Percentiles rank a stretch among this genome's conserved stretches.
These are phyloP conservation scores for Papilionanthe hybrid DNA, from an alignment of 116 monocot species.

Conservation along the genomic window DNA sequence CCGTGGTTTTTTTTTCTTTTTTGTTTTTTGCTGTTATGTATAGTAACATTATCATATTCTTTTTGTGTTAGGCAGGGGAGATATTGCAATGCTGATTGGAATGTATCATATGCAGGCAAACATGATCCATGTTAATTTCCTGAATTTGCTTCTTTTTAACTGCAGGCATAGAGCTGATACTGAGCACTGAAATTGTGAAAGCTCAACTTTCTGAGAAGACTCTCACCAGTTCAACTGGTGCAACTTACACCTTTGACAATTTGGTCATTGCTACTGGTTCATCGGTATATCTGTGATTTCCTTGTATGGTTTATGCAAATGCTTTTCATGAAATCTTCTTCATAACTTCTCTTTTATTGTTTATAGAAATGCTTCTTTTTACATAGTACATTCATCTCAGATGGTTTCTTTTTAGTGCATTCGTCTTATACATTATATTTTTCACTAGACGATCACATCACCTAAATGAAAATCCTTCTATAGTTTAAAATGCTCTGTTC, in stretches of 20 bases:
- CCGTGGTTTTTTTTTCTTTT: too few relatives aligned
- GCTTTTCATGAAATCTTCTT: not conserved
- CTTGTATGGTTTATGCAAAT: conserved; percentile 1
- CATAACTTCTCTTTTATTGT: not conserved
- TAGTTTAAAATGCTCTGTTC: not conserved
- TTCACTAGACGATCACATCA: not conserved
- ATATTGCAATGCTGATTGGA: not conserved
- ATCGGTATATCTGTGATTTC: conserved; percentile 27
- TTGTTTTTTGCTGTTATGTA: too few relatives aligned
- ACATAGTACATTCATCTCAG: too few relatives aligned
- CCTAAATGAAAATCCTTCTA: too few relatives aligned
- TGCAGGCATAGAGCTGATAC: conserved; percentile 56
- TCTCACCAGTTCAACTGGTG: conserved; percentile 52
- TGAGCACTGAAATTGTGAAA: conserved; percentile 63
- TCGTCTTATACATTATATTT: not conserved
- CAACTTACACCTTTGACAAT: conserved; percentile 38
- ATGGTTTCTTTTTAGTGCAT: not conserved
- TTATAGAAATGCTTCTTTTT: not conserved
- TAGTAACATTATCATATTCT: not conserved
- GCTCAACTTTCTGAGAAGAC: conserved; percentile 52
- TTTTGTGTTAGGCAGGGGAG: not conserved
- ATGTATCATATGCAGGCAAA: not conserved
- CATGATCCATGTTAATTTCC: not conserved
- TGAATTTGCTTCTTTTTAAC: conserved; percentile 5
- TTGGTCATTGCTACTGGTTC: conserved; percentile 72